Evolutionary conservation across 2,329 filamentous ascomycete species (phyloP).

Genomic region (Coniochaeta pulveracea): DNA sequence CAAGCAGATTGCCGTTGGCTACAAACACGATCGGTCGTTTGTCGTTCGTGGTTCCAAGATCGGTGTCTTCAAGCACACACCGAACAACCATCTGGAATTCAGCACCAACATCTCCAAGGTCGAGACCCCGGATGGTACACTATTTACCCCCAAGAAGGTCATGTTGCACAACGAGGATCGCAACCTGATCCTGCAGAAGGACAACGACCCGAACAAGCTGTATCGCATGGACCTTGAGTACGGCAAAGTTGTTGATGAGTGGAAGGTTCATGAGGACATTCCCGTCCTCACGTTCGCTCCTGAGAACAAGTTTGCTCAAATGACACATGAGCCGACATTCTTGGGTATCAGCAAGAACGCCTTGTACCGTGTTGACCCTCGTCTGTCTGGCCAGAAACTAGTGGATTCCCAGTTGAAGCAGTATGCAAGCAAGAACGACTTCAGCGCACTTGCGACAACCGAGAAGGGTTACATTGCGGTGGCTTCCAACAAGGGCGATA

Average conservation of each 20-base stretch:
- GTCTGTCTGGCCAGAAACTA: constrained; percentile 79
- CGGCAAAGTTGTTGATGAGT: constrained; percentile 96
- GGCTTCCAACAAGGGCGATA: constrained; percentile 92
- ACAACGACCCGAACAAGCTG: constrained; percentile 73
- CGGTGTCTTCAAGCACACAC: constrained; percentile 94
- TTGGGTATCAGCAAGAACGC: constrained; percentile 87
- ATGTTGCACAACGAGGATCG: constrained; percentile 90
- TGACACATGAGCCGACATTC: constrained; percentile 92
- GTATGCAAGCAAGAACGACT: constrained; percentile 94
- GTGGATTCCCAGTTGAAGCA: constrained; percentile 91
- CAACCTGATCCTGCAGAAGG: constrained; percentile 82
- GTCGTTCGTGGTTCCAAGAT: constrained; percentile 97
- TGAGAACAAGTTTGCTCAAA: constrained; percentile 96
- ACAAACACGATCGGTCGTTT: constrained; percentile 94
- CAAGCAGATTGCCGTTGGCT: constrained; percentile 92
- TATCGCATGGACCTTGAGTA: constrained; percentile 98
- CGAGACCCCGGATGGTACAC: constrained; percentile 71
- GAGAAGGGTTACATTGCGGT: constrained; percentile 96
- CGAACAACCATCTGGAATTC: constrained; percentile 87
- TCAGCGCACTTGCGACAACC: constrained; percentile 87
- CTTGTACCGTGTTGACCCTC: constrained; percentile 86
- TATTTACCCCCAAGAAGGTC: constrained; percentile 91
- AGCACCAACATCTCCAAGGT: constrained; percentile 96
- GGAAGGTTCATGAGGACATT: constrained; percentile 96
- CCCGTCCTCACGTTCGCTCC: constrained; percentile 85